Conservation (phyloP, 2,329 filamentous ascomycete species). For the Trichophyton mentagrophytes region DNA sequence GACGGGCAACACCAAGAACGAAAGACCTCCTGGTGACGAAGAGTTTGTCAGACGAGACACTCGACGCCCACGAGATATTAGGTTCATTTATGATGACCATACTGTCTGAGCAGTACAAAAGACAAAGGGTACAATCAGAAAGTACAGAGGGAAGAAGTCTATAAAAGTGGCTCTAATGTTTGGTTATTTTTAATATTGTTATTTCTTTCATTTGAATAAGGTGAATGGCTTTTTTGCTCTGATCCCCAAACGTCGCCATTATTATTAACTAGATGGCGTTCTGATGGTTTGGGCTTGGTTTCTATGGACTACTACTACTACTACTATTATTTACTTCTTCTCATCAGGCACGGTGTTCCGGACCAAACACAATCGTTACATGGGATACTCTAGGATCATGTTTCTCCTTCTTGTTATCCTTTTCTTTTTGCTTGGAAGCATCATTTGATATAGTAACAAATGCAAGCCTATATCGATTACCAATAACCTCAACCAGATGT, state of each 20-base stretch:
- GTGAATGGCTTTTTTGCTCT: not conserved
- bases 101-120: not conserved
- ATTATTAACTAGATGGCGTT: not conserved
- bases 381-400: not conserved
- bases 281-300: not conserved
- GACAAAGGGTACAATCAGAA: not conserved
- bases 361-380: not conserved
- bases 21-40: slow-evolving; percentile 78
- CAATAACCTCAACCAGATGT: not conserved
- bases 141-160: not conserved
- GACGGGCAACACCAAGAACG: slow-evolving; percentile 83
- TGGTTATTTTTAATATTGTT: too few relatives aligned
- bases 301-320: not conserved
- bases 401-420: too few relatives aligned
- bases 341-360: not conserved
- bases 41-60: slow-evolving; percentile 76
- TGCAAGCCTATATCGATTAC: not conserved
- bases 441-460: too few relatives aligned
- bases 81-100: slow-evolving; percentile 88
- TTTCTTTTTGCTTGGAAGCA: too few relatives aligned
- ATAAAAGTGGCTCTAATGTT: too few relatives aligned
- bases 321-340: not conserved
- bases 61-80: slow-evolving; percentile 71
- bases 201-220: not conserved
- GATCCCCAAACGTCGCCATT: not conserved